A percentile compares a stretch with the other conserved stretches of the same genome.
Evolutionary conservation across 2,329 filamentous ascomycete genomes (phyloP).

Genomic region (Phyllosticta paracitricarpa): DNA sequence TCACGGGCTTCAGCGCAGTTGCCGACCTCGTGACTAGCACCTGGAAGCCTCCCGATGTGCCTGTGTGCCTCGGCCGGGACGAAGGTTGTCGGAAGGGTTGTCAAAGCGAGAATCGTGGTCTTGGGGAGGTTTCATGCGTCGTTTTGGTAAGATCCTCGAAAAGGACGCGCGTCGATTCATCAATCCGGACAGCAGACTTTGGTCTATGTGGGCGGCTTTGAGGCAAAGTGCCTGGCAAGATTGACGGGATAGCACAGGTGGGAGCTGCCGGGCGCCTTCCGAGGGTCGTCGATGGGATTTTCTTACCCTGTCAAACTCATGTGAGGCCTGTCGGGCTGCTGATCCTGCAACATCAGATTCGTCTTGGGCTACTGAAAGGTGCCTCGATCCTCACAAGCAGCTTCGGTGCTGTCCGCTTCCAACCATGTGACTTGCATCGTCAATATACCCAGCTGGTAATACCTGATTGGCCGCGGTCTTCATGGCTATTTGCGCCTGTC

Average conservation of each 20-base stretch:
- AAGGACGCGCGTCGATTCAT: conserved; percentile 66
- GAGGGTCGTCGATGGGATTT: conserved; percentile 45
- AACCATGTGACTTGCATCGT: conserved; percentile 10
- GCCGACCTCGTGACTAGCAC: conserved; percentile 59
- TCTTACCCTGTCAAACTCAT: conserved; percentile 17
- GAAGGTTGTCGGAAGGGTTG: conserved; percentile 20
- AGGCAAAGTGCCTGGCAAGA: conserved; percentile 28
- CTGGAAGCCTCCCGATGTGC: conserved; percentile 16
- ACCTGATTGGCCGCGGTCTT: conserved; percentile 28
- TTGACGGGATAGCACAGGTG: conserved; percentile 40
- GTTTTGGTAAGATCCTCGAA: conserved; percentile 62
- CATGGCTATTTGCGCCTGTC: conserved; percentile 18
- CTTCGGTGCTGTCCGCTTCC: conserved; percentile 20
- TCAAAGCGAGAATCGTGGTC: conserved; percentile 37
- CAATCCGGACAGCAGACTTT: conserved; percentile 63
- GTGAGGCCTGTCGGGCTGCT: neutral
- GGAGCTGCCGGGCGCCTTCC: conserved; percentile 41
- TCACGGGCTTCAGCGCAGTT: conserved; percentile 42
- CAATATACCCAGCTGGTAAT: neutral
- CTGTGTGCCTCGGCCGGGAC: conserved; percentile 13
- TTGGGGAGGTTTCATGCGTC: conserved; percentile 63
- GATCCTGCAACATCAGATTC: conserved; percentile 27
- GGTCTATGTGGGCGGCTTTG: conserved; percentile 51
- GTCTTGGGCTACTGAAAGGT: conserved; percentile 16
- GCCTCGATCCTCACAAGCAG: conserved; percentile 18